phyloP scores from a whole-genome alignment of 495 filamentous ascomycete species.

The Tuber indicum region DNA sequence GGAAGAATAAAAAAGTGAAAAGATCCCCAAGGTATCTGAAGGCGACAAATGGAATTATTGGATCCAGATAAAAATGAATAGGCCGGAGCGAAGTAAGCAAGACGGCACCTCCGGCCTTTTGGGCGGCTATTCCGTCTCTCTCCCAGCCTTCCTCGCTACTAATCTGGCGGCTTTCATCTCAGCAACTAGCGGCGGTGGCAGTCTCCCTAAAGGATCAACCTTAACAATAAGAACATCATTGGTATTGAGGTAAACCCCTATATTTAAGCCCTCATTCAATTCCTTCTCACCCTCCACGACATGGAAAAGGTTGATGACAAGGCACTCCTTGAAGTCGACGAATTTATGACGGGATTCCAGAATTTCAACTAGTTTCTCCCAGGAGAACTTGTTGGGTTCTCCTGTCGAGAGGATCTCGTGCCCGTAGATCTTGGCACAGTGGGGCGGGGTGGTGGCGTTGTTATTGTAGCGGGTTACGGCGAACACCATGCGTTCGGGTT shows the following conservation, averaged over 20 bases:
- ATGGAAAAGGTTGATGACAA: constrained; percentile 24
- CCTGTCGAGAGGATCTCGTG: constrained; percentile 14
- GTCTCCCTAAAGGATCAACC: constrained; percentile 15
- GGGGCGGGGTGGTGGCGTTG: neutral
- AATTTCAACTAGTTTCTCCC: constrained; percentile 10
- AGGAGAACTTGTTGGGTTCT: constrained; percentile 11
- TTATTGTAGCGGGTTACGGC: constrained; percentile 21
- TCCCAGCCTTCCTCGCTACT: constrained; percentile 7
- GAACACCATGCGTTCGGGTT: constrained; percentile 24
- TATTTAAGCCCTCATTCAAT: constrained; percentile 15
- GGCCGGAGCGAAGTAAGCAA: neutral
- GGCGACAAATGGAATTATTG: neutral
- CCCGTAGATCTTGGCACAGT: neutral
- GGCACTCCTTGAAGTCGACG: constrained; percentile 15
- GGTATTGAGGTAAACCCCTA: constrained; percentile 11
- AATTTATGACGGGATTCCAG: constrained; percentile 15
- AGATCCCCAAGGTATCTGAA: neutral
- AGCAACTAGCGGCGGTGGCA: constrained; percentile 8
- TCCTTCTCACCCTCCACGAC: constrained; percentile 23
- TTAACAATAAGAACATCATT: constrained; percentile 28
- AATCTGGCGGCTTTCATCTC: constrained; percentile 23
- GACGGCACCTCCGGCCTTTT: neutral
- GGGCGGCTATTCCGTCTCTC: neutral
- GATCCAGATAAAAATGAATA: neutral
- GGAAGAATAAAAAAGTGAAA: neutral